Conservation (phyloP, 306 rosid genomes). For the Ormosia semicastrata region DNA sequence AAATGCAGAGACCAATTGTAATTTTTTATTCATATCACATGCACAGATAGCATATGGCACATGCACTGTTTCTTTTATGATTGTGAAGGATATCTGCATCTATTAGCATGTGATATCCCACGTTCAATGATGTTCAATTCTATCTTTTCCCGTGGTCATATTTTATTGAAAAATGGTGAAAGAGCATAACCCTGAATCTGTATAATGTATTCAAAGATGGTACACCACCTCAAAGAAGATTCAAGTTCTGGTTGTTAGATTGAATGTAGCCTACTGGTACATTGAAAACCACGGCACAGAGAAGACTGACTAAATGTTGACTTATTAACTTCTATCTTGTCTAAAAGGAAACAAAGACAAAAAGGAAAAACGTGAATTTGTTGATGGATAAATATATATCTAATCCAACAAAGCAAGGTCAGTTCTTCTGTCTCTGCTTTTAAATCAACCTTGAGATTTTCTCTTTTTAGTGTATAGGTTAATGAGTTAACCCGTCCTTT, state of each 20-base stretch:
- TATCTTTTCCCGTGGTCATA: background rate
- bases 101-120: background rate
- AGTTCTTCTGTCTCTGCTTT: too few species aligned
- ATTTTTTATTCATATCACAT: background rate
- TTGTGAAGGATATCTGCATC: background rate
- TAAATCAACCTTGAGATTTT: too few species aligned
- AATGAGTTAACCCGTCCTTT: too few species aligned
- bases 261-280: background rate
- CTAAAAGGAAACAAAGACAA: too few species aligned
- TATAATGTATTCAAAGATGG: background rate
- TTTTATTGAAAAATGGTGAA: background rate
- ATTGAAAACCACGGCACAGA: background rate
- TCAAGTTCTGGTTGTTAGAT: background rate
- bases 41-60: background rate
- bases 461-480: too few species aligned
- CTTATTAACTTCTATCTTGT: background rate
- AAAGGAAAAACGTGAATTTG: too few species aligned
- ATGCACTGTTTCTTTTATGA: background rate
- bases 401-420: too few species aligned
- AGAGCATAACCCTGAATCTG: background rate
- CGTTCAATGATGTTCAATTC: background rate
- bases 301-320: background rate
- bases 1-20: too few species aligned
- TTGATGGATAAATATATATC: too few species aligned
- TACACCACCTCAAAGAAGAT: background rate